Evolutionary conservation across 306 rosid species (phyloP), one percentile per base, ranked within the genome.

Genomic region (Canavalia gladiata): DNA sequence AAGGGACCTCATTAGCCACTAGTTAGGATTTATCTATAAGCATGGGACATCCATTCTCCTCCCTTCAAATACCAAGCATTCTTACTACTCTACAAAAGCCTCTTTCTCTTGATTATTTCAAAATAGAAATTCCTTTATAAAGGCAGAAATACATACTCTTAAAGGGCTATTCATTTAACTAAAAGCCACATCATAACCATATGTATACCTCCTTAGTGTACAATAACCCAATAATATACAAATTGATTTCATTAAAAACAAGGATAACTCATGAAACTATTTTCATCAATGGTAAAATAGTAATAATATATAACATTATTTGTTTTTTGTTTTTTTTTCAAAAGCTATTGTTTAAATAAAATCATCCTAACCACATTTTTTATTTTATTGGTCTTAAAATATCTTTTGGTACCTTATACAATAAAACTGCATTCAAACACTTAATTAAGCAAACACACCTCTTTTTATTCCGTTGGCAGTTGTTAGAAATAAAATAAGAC

Each of bases 401-500:
- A 72, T 74, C 42, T 58, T 46, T 3, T 3, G 11, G 33, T 7
- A 6, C 72, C 29, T 70, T 34, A 47, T 39, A 18, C 25, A 18
- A 18, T 18, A 75, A 58, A 58, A 50, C 29, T 8, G 60, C 33
- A 33, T 50, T 59, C n/a, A 82, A 69, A 62, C 34, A 68, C 5
- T 70, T 39, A 82, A 62, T 29, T 5, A 31, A 75, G 28, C 34
- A 28, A 13, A 41, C 43, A 42, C 64, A 82, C 10, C 63, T 13
- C 25, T 10, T 31, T 71, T 28, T 39, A 62, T 63, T 42, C 64
- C 34, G 55, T 72, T 37, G 28, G 77, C 13, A 43, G 11, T 31
- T 5, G 35, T 57, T 28, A 57, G 47, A 68, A 41, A 74, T 35
- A 55, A 70, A 83, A 55, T 68, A 75, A 69, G 75, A 28, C 68